Evolutionary conservation across 768 basidiomycete genomes (phyloP).

Genomic region (Rhizopogon vulgaris): DNA sequence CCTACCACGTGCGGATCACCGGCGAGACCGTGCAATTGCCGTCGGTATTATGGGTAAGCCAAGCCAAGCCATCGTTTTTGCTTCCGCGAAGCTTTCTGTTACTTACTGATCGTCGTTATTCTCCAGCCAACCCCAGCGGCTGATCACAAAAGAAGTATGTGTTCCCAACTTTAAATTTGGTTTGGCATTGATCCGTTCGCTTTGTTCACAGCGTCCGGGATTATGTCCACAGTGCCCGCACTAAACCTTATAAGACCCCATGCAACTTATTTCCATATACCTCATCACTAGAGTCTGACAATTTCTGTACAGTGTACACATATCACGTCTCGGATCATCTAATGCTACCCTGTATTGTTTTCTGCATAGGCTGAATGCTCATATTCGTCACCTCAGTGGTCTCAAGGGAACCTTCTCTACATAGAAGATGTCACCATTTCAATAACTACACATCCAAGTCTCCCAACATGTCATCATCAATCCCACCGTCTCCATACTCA

Average conservation of each 20-base stretch:
- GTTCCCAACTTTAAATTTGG: conserved; percentile 5
- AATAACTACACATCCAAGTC: conserved; percentile 40
- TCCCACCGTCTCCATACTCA: conserved; percentile 61
- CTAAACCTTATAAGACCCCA: conserved; percentile 3
- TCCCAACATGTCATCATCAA: conserved; percentile 56
- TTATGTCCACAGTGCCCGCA: conserved; percentile 33
- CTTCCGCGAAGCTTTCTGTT: conserved; percentile 4
- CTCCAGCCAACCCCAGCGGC: conserved; percentile 49
- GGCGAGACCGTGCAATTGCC: conserved; percentile 38
- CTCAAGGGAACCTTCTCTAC: background rate
- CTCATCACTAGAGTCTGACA: background rate
- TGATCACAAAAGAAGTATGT: conserved; percentile 39
- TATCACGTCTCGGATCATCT: background rate
- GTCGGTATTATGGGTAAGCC: conserved; percentile 49
- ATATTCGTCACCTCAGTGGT: background rate
- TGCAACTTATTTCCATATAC: background rate
- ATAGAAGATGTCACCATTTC: background rate
- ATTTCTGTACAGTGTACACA: conserved; percentile 8
- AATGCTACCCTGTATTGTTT: background rate
- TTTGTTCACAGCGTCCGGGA: conserved; percentile 26
- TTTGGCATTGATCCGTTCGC: conserved; percentile 4
- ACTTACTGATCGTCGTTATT: background rate
- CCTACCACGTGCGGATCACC: conserved; percentile 36
- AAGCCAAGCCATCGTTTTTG: background rate
- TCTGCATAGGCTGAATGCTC: background rate